Evolutionary conservation across 208 protist genomes (phyloP), one percentile per base, ranked within the genome.

Genomic region (Trypanosoma lewisi): DNA sequence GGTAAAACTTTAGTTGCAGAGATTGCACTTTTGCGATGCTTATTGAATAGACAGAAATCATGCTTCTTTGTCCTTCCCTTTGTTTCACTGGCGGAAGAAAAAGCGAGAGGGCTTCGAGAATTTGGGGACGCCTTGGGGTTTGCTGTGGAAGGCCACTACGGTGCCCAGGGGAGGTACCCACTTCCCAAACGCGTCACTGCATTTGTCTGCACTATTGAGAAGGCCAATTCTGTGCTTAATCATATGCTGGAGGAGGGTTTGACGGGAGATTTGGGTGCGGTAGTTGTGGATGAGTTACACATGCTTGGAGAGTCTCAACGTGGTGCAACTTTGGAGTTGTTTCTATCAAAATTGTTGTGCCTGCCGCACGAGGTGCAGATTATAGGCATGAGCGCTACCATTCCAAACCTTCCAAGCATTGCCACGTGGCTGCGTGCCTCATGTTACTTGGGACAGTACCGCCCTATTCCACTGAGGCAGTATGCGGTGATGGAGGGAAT

Each of bases 231-330:
- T n/a, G 58, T 98, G 34, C 37, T 98, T 16, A 96, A 96, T 71
- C 67, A 85, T 36, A 70, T 97, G 64, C 57, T 97, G 27, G 78
- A 87, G 47, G 77, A 96, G 54, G 66, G 71, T 16, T 49, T 69
- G 8, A 66, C 48, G 36, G 54, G 72, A 23, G 81, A 95, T 64
- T 52, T 98, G 6, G 88, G 93, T 17, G 36, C 73, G 2, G 76
- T 97, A 19, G 93, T 98, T 39, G 85, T 98, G 17, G 96, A 98
- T 70, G 96, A 98, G 79, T 60, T 98, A 36, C 96, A 98, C 87
- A 98, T 98, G 95, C 31, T 98, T 30, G 88, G 89, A 33, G 93
- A 98, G 59, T 59, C 79, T 0, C 60, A 53, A 9, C 78, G 93
- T 53, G 96, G 95, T 2, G 78, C 79, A 27, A 82, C 85, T 27